These are phyloP conservation scores for Chrysopogon serrulatus DNA, from an alignment of 176 grass and related monocot species.

Conservation along the genomic window DNA sequence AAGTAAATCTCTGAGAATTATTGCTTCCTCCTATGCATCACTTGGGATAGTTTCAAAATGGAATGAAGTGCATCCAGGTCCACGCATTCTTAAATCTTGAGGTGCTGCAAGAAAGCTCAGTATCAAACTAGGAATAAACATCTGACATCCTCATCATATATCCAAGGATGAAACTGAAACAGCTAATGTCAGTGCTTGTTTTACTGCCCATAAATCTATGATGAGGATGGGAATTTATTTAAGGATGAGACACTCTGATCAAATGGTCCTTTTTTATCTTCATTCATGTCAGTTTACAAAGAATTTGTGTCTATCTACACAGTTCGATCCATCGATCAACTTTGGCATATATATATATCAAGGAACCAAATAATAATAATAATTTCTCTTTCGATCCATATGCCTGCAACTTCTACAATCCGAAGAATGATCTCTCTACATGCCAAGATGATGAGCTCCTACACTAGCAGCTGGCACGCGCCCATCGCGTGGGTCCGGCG, in stretches of 20 bases:
- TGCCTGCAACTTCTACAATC: background rate
- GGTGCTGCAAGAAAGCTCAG: background rate
- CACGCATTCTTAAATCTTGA: background rate
- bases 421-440: background rate
- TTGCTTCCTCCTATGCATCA: too few relatives aligned
- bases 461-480: background rate
- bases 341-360: too few relatives aligned
- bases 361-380: background rate
- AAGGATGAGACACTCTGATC: background rate
- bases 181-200: background rate
- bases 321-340: background rate
- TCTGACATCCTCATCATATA: background rate
- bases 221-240: background rate
- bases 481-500: background rate
- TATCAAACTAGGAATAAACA: too few relatives aligned
- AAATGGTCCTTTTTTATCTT: background rate
- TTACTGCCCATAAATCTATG: background rate
- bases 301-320: background rate
- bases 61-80: background rate
- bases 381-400: background rate
- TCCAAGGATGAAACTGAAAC: background rate
- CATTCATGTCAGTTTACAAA: background rate
- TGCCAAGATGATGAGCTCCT: background rate
- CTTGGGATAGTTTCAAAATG: too few relatives aligned
- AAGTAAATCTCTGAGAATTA: too few relatives aligned